Evolutionary conservation across 2,329 filamentous ascomycete species (phyloP).

Genomic region (Trichophyton schoenleinii): DNA sequence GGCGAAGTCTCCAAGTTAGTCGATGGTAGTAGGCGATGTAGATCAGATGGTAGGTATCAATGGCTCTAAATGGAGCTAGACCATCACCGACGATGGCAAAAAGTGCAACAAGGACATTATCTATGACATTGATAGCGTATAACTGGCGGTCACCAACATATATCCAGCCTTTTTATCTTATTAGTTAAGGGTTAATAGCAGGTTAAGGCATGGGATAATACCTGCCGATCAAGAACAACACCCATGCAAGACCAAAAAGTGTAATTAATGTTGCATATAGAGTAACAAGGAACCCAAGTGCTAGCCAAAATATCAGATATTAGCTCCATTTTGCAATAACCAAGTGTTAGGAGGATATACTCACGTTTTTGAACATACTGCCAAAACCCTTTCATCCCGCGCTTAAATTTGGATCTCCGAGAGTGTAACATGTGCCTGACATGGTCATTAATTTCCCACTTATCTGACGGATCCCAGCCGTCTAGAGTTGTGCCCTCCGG

Average conservation of each 20-base stretch:
- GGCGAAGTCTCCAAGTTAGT: conserved; percentile 52
- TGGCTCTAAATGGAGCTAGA: conserved; percentile 58
- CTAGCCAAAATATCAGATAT: conserved; percentile 22
- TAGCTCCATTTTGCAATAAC: not conserved
- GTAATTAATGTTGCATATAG: conserved; percentile 74
- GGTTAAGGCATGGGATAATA: not conserved
- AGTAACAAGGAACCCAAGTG: conserved; percentile 71
- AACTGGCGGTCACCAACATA: conserved; percentile 61
- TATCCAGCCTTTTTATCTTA: conserved; percentile 50
- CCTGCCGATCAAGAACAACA: conserved; percentile 70
- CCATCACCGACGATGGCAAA: conserved; percentile 61
- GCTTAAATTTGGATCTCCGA: conserved; percentile 64
- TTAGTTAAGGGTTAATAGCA: not conserved
- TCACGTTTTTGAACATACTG: conserved; percentile 62
- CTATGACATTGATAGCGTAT: conserved; percentile 58
- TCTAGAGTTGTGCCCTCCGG: conserved; percentile 60
- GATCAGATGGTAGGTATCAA: conserved; percentile 81
- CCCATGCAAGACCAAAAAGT: conserved; percentile 74
- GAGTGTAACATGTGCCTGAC: conserved; percentile 83
- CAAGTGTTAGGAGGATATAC: conserved; percentile 18
- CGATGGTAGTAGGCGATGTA: conserved; percentile 64
- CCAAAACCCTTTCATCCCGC: conserved; percentile 64
- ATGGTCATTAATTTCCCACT: conserved; percentile 67
- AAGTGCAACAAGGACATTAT: conserved; percentile 57
- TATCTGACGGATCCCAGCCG: conserved; percentile 63